Percentiles rank a stretch among this genome's conserved stretches.
These are phyloP conservation scores for Ophiostoma fasciatum DNA, from an alignment of 2,329 filamentous ascomycete species.

Conservation along the genomic window DNA sequence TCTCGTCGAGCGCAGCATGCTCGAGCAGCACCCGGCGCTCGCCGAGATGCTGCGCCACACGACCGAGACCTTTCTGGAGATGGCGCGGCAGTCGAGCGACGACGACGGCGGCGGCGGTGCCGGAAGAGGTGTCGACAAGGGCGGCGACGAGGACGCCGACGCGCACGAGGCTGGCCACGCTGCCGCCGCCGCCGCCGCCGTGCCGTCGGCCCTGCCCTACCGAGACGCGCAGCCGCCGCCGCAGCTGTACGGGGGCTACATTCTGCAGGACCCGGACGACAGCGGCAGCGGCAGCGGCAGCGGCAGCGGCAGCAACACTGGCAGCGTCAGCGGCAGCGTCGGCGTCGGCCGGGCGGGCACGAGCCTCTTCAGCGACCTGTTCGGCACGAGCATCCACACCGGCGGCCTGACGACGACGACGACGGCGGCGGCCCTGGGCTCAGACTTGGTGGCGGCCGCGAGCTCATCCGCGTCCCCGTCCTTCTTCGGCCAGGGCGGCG, in stretches of 20 bases:
- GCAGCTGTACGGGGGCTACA: conserved; percentile 16
- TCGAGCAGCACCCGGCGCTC: conserved; percentile 41
- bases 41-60: conserved; percentile 40
- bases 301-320: conserved; percentile 6
- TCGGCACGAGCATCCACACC: too few relatives aligned
- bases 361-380: too few relatives aligned
- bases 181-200: background rate
- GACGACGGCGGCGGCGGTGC: conserved; percentile 19
- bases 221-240: background rate
- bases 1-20: conserved; percentile 39
- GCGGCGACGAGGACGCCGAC: conserved; percentile 8
- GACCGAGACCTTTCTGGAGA: conserved; percentile 41
- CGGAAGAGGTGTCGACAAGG: too few relatives aligned
- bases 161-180: background rate
- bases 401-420: too few relatives aligned
- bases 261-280: conserved; percentile 11
- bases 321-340: too few relatives aligned
- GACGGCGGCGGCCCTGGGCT: too few relatives aligned
- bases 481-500: too few relatives aligned
- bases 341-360: too few relatives aligned
- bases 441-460: too few relatives aligned
- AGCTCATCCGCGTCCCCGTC: too few relatives aligned
- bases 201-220: background rate
- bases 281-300: conserved; percentile 2
- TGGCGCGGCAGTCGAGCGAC: conserved; percentile 32